Base-by-base conservation (phyloP, 2,329 filamentous ascomycete genomes). In the Nannizziopsis arthrosporioides region DNA sequence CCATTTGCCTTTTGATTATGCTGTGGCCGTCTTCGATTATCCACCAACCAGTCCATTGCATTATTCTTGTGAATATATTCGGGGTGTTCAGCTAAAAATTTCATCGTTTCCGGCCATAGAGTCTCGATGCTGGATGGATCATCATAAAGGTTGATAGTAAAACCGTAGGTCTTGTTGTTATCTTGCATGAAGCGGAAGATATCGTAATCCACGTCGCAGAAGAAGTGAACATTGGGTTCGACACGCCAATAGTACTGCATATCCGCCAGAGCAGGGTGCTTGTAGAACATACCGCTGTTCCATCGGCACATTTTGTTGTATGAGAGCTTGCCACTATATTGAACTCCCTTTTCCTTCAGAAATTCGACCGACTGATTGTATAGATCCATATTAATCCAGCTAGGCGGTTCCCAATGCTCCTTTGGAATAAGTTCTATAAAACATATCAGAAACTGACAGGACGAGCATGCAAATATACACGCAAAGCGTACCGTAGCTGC, bases 221-320 rank as follows among this genome's bases (percentile, higher is more conserved):
- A 98, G 75, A 96, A 98, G 68, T 95, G 88, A 38, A 98, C 92
- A 56, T 96, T 94, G 45, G 92, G 92, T 66, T 98, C 92, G 42
- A 98, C 92, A 50, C 92, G 85, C 92, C 92, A 98, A 74, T 98
- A 98, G 74, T 86, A 98, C 57, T 87, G 85, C 54, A 77, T 80
- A 59, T 92, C 69, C 55, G 80, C 73, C 49, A 98, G 77, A 0
- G 88, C 89, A 0, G 88, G 87, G 67, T 98, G 92, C 63, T 92
- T 88, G 74, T 94, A 95, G 74, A 98, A 98, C 67, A 96, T 76
- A 61, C 92, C 92, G 61, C 85, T 93, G 71, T 98, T 98, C 92
- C 92, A 98, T 49, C 92, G 82, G 64, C 92, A 98, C 92, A 98
- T 98, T 64, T 96, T 85, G 68, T 96, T 90, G 70, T 98, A 98